A percentile compares a stretch with the other conserved stretches of the same genome.
Evolutionary conservation across 768 basidiomycete genomes (phyloP).

Genomic region (Panellus pusillus): DNA sequence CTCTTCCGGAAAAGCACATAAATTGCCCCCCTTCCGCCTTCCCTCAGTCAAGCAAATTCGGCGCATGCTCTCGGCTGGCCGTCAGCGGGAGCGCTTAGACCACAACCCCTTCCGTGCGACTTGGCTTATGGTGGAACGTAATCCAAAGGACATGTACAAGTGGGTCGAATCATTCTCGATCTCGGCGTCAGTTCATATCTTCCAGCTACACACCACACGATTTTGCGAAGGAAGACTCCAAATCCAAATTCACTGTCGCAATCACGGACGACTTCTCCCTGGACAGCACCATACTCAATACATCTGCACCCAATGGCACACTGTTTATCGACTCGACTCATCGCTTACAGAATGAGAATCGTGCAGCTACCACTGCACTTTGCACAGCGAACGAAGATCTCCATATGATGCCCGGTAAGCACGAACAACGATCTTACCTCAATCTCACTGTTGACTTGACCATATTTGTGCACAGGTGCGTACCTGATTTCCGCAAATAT

Average conservation of each 20-base stretch:
- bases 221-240: background rate
- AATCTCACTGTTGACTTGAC: too few species aligned
- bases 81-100: background rate
- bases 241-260: slow-evolving; percentile 8
- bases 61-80: background rate
- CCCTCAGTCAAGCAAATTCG: background rate
- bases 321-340: slow-evolving; percentile 8
- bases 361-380: slow-evolving; percentile 6
- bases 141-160: slow-evolving; percentile 9
- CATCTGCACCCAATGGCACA: background rate
- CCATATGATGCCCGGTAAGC: slow-evolving; percentile 7
- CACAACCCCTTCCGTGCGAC: slow-evolving; percentile 10
- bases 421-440: too few species aligned
- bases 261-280: slow-evolving; percentile 11
- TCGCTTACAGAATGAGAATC: slow-evolving; percentile 10
- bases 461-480: too few species aligned
- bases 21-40: too few species aligned
- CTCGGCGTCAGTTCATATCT: background rate
- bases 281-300: slow-evolving; percentile 7
- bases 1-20: too few species aligned
- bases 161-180: background rate
- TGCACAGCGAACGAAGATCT: background rate
- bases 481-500: too few species aligned
- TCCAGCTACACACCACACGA: slow-evolving; percentile 5
- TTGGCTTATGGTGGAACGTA: slow-evolving; percentile 6